These are phyloP conservation scores for Cyberlindnera mississippiensis DNA, from an alignment of 805 yeast species.

Conservation along the genomic window DNA sequence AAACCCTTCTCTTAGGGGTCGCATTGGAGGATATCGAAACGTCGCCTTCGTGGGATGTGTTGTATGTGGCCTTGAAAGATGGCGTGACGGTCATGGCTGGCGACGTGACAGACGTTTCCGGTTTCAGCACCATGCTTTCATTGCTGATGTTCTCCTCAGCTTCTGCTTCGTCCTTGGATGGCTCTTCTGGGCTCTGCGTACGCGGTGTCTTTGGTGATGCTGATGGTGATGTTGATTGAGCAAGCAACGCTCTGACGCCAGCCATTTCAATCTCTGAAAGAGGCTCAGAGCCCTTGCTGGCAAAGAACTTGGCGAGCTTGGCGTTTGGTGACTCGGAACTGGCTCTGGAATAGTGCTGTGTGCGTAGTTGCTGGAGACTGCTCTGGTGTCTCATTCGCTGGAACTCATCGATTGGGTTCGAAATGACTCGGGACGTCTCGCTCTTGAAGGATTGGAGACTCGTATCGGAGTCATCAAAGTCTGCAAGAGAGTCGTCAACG, in stretches of 20 bases:
- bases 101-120: constrained; percentile 1
- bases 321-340: constrained; percentile 45
- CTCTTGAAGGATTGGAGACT: constrained; percentile 8
- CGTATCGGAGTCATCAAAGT: constrained; percentile 12
- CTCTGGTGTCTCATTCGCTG: constrained; percentile 10
- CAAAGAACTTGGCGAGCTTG: constrained; percentile 63
- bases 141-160: constrained; percentile 5
- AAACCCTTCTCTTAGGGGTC: constrained; percentile 30
- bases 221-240: constrained; percentile 35
- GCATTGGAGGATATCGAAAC: constrained; percentile 17
- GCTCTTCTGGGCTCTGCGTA: background rate
- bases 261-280: constrained; percentile 71
- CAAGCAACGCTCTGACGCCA: constrained; percentile 66
- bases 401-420: constrained; percentile 22
- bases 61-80: constrained; percentile 33
- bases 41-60: constrained; percentile 9
- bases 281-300: constrained; percentile 71
- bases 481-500: constrained; percentile 9
- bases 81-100: constrained; percentile 25
- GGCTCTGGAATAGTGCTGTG: constrained; percentile 1
- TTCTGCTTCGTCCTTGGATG: constrained; percentile 6
- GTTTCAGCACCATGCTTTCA: constrained; percentile 13
- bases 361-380: constrained; percentile 5
- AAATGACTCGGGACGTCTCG: constrained; percentile 3
- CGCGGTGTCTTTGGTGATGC: constrained; percentile 12